Conservation (phyloP, 306 rosid genomes). For the Citrullus amarus region DNA sequence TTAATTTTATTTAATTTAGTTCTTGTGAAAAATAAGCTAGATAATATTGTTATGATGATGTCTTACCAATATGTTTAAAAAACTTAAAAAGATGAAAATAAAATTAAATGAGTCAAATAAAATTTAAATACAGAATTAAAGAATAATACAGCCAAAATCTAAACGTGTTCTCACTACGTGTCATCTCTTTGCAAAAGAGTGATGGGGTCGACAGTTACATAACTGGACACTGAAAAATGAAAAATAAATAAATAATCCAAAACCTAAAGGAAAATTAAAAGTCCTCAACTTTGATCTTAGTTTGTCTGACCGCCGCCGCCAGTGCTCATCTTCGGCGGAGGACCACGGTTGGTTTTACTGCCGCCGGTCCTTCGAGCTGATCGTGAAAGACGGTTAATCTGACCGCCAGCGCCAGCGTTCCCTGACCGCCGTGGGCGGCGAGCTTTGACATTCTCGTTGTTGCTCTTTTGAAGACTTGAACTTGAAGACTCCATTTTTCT, state of each 20-base stretch:
- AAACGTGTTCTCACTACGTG: background rate
- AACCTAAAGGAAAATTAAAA: too few species aligned
- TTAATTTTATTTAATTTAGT: too few species aligned
- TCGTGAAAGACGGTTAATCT: background rate
- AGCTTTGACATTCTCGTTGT: background rate
- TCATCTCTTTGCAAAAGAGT: background rate
- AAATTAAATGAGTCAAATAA: too few species aligned
- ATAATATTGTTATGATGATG: background rate
- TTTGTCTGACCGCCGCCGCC: background rate
- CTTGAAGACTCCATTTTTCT: background rate
- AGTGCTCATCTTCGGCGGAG: background rate
- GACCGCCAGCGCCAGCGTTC: background rate
- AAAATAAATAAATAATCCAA: too few species aligned
- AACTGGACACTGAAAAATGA: too few species aligned
- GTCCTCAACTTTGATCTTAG: background rate
- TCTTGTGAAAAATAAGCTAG: too few species aligned
- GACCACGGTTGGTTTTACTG: background rate
- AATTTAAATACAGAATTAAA: background rate
- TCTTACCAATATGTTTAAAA: background rate
- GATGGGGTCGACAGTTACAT: too few species aligned
- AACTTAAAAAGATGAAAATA: too few species aligned
- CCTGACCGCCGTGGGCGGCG: background rate
- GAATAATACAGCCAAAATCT: background rate
- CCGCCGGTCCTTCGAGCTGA: background rate
- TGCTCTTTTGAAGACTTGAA: background rate